Conservation (phyloP, 257 asterid genomes). For the Pogostemon cablin region DNA sequence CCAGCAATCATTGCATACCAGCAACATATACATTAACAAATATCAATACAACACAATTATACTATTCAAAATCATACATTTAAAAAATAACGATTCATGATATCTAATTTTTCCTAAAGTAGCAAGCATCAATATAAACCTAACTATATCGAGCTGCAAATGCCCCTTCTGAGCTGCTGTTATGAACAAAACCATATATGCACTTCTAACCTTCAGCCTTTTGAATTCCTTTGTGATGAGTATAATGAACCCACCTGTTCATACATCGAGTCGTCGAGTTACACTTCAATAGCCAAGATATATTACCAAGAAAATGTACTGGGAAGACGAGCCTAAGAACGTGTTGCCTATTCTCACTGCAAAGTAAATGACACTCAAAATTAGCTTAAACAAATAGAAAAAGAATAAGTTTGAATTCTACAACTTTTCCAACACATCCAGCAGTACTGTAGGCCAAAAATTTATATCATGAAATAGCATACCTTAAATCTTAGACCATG, state of each 20-base stretch:
- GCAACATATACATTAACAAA: no score
- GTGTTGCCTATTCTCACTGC: slow-evolving; percentile 98
- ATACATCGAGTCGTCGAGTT: neutral
- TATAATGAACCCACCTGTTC: slow-evolving; percentile 93
- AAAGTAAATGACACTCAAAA: slow-evolving; percentile 79
- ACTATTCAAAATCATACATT: no score
- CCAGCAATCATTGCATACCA: no score
- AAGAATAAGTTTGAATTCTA: neutral
- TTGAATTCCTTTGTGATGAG: slow-evolving; percentile 83
- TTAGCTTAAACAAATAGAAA: slow-evolving; percentile 46
- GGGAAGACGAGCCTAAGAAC: slow-evolving; percentile 63
- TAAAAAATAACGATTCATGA: no score
- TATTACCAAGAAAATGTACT: neutral
- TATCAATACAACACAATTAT: no score
- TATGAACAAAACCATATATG: slow-evolving; percentile 12
- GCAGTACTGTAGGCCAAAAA: neutral
- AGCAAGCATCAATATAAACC: no score
- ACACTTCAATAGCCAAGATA: neutral
- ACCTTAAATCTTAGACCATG: neutral
- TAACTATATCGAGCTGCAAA: no score
- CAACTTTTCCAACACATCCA: neutral
- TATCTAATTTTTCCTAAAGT: no score
- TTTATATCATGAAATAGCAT: neutral
- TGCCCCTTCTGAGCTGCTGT: slow-evolving; percentile 1
- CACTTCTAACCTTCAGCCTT: slow-evolving; percentile 47